Base-by-base conservation (phyloP, 805 yeast genomes). In the Yamadazyma akitaensis region DNA sequence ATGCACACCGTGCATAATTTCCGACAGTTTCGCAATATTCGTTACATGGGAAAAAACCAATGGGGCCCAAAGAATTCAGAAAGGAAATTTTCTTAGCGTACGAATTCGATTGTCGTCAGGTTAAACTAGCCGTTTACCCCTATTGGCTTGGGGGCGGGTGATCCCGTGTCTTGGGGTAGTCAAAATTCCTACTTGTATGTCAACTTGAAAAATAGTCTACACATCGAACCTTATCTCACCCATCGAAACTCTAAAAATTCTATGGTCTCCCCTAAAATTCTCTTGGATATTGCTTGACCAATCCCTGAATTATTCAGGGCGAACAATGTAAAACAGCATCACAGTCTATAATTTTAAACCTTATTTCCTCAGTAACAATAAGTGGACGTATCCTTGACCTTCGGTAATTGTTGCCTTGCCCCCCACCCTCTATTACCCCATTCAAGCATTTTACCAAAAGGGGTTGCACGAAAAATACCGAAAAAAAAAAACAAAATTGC, bases 301-400 rank as follows among this genome's bases (percentile, higher is more conserved):
- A 9, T 5, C 39, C 30, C 39, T 37, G 16, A 19, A 5, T 8
- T 11, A 17, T 19, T 37, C 39, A 26, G 33, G 41, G 21, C 41
- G 26, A 26, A 38, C 43, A 40, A 40, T 40, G 36, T 35, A 19
- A 2, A 40, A 36, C 43, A 40, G 30, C 43, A 40, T 40, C 43
- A 40, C 41, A 14, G 21, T 25, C 41, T 38, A n/a, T 38, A 26
- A 38, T 13, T 38, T 25, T 26, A 28, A 38, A 38, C 26, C 41
- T 38, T 38, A 38, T 38, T 26, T 37, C 41, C 41, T 18, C 21
- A 38, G 41, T 33, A 38, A 38, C 41, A 38, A 38, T 38, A 30
- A 16, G 25, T 11, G 41, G 26, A 16, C 13, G 25, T 12, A 26
- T 10, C n/a, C 17, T 25, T 38, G 17, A 14, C 19, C 10, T 19